A percentile compares a stretch with the other conserved stretches of the same genome.
Conservation (phyloP, 2,329 filamentous ascomycete genomes). For the Torrubiella hemipterigena region DNA sequence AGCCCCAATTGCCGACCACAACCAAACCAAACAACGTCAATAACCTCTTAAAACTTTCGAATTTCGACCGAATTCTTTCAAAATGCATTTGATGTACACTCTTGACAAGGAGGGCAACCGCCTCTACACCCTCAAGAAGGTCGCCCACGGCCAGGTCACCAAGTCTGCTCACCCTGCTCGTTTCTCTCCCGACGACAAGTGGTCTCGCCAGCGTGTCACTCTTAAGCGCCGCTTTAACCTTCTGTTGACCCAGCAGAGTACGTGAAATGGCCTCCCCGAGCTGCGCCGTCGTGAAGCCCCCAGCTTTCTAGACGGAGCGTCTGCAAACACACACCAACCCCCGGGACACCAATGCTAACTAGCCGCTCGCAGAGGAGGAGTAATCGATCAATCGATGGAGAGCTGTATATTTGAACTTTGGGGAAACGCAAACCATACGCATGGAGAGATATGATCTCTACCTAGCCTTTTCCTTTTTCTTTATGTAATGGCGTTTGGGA, state of each 20-base stretch:
- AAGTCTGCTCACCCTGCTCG: slow-evolving; percentile 93
- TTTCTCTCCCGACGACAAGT: slow-evolving; percentile 98
- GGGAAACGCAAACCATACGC: no score
- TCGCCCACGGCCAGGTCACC: slow-evolving; percentile 71
- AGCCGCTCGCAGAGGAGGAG: no score
- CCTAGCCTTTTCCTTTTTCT: no score
- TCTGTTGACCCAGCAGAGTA: slow-evolving; percentile 67
- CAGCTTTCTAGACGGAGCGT: background rate
- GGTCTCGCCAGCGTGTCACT: slow-evolving; percentile 89
- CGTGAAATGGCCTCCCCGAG: background rate
- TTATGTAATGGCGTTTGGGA: no score
- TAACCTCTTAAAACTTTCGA: background rate
- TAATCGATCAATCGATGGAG: no score
- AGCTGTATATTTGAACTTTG: no score
- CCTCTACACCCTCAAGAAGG: slow-evolving; percentile 91
- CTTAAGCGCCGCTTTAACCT: slow-evolving; percentile 89
- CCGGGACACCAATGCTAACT: background rate
- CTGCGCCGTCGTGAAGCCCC: background rate
- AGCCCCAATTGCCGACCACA: slow-evolving; percentile 1
- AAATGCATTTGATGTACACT: slow-evolving; percentile 68
- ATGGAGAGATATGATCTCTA: no score
- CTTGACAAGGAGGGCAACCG: slow-evolving; percentile 74
- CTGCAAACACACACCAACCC: background rate
- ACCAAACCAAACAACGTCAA: slow-evolving; percentile 1
- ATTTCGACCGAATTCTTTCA: slow-evolving; percentile 7